These are phyloP conservation scores for Turritis glabra DNA, from an alignment of 345 rosid species.

Conservation along the genomic window DNA sequence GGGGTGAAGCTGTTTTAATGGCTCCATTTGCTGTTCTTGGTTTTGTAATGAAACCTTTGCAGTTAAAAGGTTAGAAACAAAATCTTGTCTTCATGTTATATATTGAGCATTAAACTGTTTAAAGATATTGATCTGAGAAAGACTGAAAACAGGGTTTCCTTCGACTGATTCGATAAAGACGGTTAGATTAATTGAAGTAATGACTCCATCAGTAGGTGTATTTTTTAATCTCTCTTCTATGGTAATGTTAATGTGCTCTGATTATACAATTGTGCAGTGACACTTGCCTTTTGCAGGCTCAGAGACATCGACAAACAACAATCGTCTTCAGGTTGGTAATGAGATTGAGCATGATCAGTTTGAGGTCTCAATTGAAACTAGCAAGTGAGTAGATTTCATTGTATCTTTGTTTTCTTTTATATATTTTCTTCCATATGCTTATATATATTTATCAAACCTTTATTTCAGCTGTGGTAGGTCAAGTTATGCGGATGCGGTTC, in stretches of 20 bases:
- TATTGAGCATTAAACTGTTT: background rate
- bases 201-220: conserved; percentile 11
- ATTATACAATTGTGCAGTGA: background rate
- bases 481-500: background rate
- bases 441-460: background rate
- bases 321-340: conserved; percentile 17
- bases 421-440: background rate
- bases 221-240: background rate
- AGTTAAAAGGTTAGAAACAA: conserved; percentile 58
- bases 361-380: conserved; percentile 11
- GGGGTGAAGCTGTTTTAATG: conserved; percentile 85
- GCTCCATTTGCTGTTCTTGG: conserved; percentile 80
- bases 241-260: background rate
- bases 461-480: conserved; percentile 4
- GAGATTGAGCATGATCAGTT: conserved; percentile 15
- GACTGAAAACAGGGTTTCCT: conserved; percentile 6
- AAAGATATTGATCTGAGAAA: background rate
- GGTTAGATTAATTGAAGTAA: background rate
- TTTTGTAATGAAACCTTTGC: conserved; percentile 75
- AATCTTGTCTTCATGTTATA: background rate
- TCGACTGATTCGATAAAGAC: background rate
- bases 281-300: conserved; percentile 4
- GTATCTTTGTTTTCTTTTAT: background rate
- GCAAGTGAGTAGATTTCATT: conserved; percentile 24
- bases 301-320: conserved; percentile 15